A percentile compares a stretch with the other conserved stretches of the same genome.
Evolutionary conservation across 2,329 filamentous ascomycete genomes (phyloP).

Genomic region (Parasarocladium wereldwijsianum): DNA sequence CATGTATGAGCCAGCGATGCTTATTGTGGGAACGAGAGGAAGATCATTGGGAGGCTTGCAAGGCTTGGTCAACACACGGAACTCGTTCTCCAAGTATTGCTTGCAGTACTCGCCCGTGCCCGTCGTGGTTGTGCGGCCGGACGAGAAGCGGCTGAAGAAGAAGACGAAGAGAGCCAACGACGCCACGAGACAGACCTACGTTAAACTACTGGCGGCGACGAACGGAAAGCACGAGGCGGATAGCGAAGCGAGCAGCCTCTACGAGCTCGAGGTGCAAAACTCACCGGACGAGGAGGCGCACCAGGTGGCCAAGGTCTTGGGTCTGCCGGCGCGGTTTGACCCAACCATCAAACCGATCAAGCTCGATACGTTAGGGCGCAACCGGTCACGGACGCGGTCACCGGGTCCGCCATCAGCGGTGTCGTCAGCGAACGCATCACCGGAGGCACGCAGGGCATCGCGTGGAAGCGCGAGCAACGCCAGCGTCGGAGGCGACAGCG

Average conservation of each 20-base stretch:
- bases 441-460: constrained; percentile 1
- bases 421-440: constrained; percentile 1
- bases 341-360: constrained; percentile 46
- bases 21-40: constrained; percentile 80
- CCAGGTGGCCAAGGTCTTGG: constrained; percentile 46
- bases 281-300: constrained; percentile 50
- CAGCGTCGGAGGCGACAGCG: constrained; percentile 19
- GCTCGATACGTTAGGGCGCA: constrained; percentile 9
- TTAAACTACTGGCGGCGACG: constrained; percentile 56
- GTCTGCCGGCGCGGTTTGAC: constrained; percentile 46
- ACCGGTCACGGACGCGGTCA: constrained; percentile 10
- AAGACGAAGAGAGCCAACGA: constrained; percentile 74
- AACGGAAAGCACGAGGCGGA: constrained; percentile 43
- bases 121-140: constrained; percentile 80
- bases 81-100: constrained; percentile 88
- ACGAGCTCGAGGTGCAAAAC: constrained; percentile 38
- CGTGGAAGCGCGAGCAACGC: constrained; percentile 8
- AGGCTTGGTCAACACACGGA: constrained; percentile 60
- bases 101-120: constrained; percentile 86
- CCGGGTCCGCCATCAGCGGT: constrained; percentile 7
- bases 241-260: constrained; percentile 34
- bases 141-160: constrained; percentile 78
- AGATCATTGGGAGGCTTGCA: constrained; percentile 76
- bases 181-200: constrained; percentile 59
- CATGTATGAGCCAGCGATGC: constrained; percentile 79